Conservation (phyloP, 2,329 filamentous ascomycete genomes). For the Penicillium paneum region DNA sequence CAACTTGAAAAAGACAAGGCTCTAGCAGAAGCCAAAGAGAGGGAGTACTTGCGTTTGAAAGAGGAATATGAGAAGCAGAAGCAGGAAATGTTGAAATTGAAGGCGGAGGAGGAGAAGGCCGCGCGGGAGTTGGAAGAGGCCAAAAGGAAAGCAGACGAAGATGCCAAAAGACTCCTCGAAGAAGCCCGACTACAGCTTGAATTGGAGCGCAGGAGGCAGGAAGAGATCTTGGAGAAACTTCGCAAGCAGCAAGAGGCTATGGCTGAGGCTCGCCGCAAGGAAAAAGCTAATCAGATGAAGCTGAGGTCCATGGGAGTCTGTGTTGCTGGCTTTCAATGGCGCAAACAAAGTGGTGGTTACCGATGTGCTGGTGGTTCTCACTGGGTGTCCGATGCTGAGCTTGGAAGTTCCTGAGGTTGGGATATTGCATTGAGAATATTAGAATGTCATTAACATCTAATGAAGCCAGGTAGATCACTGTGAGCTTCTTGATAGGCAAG, state of each 20-base stretch:
- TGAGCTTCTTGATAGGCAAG: too few species aligned
- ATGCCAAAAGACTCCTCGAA: constrained; percentile 31
- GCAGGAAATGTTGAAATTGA: background rate
- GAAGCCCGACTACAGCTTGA: constrained; percentile 21
- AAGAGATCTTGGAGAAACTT: constrained; percentile 41
- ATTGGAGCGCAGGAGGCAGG: constrained; percentile 27
- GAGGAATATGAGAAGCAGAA: background rate
- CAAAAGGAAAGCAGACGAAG: constrained; percentile 6
- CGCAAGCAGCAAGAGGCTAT: constrained; percentile 35
- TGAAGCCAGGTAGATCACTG: background rate
- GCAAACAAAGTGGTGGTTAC: constrained; percentile 58
- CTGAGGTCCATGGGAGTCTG: constrained; percentile 57
- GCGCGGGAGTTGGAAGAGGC: background rate
- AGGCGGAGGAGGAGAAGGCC: background rate
- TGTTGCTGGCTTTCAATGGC: constrained; percentile 58
- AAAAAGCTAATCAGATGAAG: constrained; percentile 46
- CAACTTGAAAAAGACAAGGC: constrained; percentile 19
- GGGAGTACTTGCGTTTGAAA: background rate
- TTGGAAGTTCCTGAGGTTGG: background rate
- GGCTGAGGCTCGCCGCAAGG: constrained; percentile 36
- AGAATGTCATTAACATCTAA: background rate
- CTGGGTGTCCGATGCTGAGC: constrained; percentile 45
- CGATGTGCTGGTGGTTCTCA: constrained; percentile 62
- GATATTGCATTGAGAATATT: background rate
- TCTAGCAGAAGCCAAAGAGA: background rate